Base-by-base conservation (phyloP, 345 rosid species). In the Citrus cavaleriei region DNA sequence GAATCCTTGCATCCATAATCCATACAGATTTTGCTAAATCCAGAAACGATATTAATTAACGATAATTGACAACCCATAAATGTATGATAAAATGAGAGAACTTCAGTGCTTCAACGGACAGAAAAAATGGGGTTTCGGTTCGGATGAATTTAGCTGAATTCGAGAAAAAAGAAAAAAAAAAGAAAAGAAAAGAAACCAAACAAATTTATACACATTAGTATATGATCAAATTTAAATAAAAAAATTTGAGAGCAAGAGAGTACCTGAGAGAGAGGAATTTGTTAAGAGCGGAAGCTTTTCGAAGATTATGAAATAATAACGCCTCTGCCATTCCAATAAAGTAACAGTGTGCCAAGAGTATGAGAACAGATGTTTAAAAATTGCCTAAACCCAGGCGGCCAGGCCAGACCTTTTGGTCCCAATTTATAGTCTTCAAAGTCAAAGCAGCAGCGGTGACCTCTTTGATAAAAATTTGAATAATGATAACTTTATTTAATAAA, bases 181-280 rank as follows among this genome's bases (percentile, higher is more conserved):
- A 38, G 34, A 32, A 9, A 32, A 9, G 42, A 34, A 34, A 4
- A 34, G 8, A 38, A 40, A 10, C 46, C 13, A 55, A 54, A 4
- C 3, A 10, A 4, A 25, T 35, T 24, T 4, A n/a, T 55, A 16
- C 2, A n/a, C 12, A 6, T 1, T 46, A 13, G 37, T 12, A 46
- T 6, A 46, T 21, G 35, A 27, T 10, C n/a, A 70, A 46, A 70
- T 70, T 70, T 70, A 32, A 46, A 46, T 30, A 2, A 70, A 25
- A 69, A 14, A 46, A 0, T 13, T 18, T 9, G 34, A 64, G n/a
- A n/a, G 51, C 18, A 24, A 61, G 38, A 16, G 32, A 2, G 25
- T 13, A 77, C 79, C 79, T 35, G 65, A 57, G 37, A 19, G 57
- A 55, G 55, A 58, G 30, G 38, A 62, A 24, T 77, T 55, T 40